phyloP scores from a whole-genome alignment of 768 basidiomycete species.

The Inosperma sp. region DNA sequence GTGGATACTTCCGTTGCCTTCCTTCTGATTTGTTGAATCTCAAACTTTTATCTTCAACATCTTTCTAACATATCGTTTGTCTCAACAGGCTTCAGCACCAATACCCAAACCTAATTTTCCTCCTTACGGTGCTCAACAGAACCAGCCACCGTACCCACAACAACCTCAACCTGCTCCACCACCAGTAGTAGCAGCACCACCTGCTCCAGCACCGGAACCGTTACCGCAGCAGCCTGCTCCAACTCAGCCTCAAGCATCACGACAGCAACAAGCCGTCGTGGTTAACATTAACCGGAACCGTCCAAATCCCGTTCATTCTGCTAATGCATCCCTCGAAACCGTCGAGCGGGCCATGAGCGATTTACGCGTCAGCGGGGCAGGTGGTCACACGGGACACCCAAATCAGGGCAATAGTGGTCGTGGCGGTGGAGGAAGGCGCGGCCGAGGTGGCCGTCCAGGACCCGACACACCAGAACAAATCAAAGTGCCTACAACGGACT shows the following conservation, averaged over 20 bases:
- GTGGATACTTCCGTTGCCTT: constrained; percentile 61
- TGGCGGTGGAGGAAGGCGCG: constrained; percentile 27
- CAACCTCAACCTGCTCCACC: not conserved
- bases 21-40: constrained; percentile 41
- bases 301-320: constrained; percentile 58
- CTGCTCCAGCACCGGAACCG: not conserved
- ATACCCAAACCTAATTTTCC: not conserved
- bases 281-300: constrained; percentile 15
- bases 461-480: constrained; percentile 35
- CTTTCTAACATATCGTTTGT: constrained; percentile 1
- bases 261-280: not conserved
- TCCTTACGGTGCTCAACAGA: constrained; percentile 1
- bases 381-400: constrained; percentile 7
- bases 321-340: constrained; percentile 69
- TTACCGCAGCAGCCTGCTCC: not conserved
- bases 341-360: constrained; percentile 53
- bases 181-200: not conserved
- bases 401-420: constrained; percentile 17
- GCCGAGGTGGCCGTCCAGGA: constrained; percentile 23
- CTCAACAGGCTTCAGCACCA: constrained; percentile 46
- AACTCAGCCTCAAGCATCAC: constrained; percentile 10
- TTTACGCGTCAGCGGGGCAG: constrained; percentile 41
- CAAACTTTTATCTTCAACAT: not conserved
- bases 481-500: constrained; percentile 72
- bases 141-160: not conserved